Percentiles rank a stretch among this genome's conserved stretches.
Evolutionary conservation across 2,329 filamentous ascomycete species (phyloP).

Genomic region (Neofusicoccum parvum): DNA sequence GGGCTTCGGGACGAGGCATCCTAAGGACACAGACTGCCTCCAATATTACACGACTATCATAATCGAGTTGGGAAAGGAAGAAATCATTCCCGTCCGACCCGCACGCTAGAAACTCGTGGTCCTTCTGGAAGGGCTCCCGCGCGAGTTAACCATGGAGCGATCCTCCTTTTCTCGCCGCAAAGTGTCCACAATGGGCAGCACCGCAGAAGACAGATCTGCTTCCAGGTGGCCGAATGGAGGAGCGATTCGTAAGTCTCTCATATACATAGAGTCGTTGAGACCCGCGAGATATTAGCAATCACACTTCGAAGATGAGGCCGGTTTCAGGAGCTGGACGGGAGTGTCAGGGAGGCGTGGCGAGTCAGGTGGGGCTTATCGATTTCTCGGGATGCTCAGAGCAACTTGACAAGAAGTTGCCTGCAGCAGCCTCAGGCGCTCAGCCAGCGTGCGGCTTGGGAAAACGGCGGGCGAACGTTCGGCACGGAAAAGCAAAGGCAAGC

Average conservation of each 20-base stretch:
- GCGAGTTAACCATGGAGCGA: background rate
- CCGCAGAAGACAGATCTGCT: background rate
- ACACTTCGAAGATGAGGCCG: conserved; percentile 4
- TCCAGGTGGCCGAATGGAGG: background rate
- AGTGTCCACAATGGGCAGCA: conserved; percentile 1
- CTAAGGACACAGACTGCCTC: conserved; percentile 10
- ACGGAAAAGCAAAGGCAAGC: background rate
- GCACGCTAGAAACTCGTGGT: conserved; percentile 8
- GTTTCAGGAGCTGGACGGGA: conserved; percentile 13
- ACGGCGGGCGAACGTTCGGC: background rate
- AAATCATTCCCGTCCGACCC: conserved; percentile 7
- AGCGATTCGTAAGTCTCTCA: conserved; percentile 6
- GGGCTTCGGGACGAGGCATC: conserved; percentile 12
- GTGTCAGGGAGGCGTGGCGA: conserved; percentile 10
- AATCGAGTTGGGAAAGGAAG: conserved; percentile 16
- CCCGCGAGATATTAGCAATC: conserved; percentile 1
- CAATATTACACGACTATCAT: conserved; percentile 16
- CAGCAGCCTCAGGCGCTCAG: background rate
- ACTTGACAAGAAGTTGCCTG: background rate
- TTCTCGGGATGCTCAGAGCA: background rate
- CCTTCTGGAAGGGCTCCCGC: conserved; percentile 12
- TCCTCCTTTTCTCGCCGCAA: conserved; percentile 13
- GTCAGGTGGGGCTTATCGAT: conserved; percentile 16
- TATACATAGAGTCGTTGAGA: background rate
- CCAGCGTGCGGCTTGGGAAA: background rate